A percentile compares a stretch with the other conserved stretches of the same genome.
phyloP scores from a whole-genome alignment of 164 flowering plant species.

The Liquidambar formosana region DNA sequence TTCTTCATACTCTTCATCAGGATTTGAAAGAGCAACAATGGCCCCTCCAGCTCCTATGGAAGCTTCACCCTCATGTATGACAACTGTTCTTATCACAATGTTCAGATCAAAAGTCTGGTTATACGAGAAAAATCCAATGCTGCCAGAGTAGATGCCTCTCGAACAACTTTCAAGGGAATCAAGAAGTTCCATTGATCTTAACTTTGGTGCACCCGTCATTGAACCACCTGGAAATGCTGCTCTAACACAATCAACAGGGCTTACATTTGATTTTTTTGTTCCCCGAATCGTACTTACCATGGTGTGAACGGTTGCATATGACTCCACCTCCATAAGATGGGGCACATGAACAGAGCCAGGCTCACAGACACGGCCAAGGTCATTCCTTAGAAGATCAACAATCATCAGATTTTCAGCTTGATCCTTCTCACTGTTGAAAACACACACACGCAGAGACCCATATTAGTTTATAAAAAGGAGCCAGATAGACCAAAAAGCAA shows the following conservation, averaged over 20 bases:
- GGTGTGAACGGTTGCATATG: slow-evolving; percentile 95
- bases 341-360: slow-evolving; percentile 95
- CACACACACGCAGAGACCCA: not conserved
- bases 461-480: not conserved
- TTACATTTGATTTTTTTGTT: slow-evolving; percentile 42
- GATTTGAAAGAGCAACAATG: slow-evolving; percentile 77
- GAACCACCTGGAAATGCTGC: slow-evolving; percentile 99
- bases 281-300: slow-evolving; percentile 96
- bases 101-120: slow-evolving; percentile 88
- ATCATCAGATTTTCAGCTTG: slow-evolving; percentile 99
- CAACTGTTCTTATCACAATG: slow-evolving; percentile 88
- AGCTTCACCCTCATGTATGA: slow-evolving; percentile 82
- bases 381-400: slow-evolving; percentile 95
- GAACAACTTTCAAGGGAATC: slow-evolving; percentile 83
- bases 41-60: slow-evolving; percentile 98
- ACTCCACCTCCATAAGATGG: slow-evolving; percentile 85
- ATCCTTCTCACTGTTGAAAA: slow-evolving; percentile 79
- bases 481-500: not conserved
- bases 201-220: slow-evolving; percentile 98
- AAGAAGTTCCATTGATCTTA: slow-evolving; percentile 91
- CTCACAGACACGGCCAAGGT: slow-evolving; percentile 92
- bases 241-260: slow-evolving; percentile 73
- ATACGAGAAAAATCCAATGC: slow-evolving; percentile 84
- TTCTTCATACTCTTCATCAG: slow-evolving; percentile 84
- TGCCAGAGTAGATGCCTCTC: slow-evolving; percentile 91